Evolutionary conservation across 352 stramenopile genomes (phyloP), one percentile per base, ranked within the genome.

Genomic region (Phytophthora syringae): DNA sequence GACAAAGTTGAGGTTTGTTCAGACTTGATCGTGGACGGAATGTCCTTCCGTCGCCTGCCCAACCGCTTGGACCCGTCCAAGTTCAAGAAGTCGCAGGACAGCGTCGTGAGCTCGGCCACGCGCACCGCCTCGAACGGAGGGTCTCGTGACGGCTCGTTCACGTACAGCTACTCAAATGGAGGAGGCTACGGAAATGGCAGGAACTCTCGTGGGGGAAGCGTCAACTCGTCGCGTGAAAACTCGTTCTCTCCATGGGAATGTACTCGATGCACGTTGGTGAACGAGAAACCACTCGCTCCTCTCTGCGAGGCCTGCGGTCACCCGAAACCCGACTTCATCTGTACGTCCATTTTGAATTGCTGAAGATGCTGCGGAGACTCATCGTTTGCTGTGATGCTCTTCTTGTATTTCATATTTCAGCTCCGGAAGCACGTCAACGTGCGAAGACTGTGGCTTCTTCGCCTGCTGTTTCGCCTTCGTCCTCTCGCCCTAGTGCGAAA

Each of bases 21-120:
- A 93, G 86, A 94, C 53, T 70, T 94, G 55, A 92, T 92, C 67
- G 86, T 94, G 32, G 86, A 94, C 32, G 77, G 79, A 20, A 79
- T 92, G 32, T 94, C 86, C 9, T 94, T 94, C 73, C 83, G 86
- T 18, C 86, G 86, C 0, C 64, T 94, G 15, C 86, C 86, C 1
- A 82, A 94, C 9, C 77, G 85, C 22, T 61, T 94, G 52, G 70
- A 89, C 30, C 63, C 78, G 10, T 77, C 72, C 27, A 70, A 71
- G 39, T 51, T 76, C 18, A 70, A 74, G 50, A 74, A 76, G 44
- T 24, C 59, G 25, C 36, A 79, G 61, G 54, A 50, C 13, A 70
- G 49, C 48, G 70, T 30, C 16, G 69, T 79, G 9, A 72, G 71
- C 2, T 76, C 70, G 5, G 57, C 66, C 10, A 61, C 67, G 13